Conservation (phyloP, 768 basidiomycete genomes). For the Gyrodon lividus region DNA sequence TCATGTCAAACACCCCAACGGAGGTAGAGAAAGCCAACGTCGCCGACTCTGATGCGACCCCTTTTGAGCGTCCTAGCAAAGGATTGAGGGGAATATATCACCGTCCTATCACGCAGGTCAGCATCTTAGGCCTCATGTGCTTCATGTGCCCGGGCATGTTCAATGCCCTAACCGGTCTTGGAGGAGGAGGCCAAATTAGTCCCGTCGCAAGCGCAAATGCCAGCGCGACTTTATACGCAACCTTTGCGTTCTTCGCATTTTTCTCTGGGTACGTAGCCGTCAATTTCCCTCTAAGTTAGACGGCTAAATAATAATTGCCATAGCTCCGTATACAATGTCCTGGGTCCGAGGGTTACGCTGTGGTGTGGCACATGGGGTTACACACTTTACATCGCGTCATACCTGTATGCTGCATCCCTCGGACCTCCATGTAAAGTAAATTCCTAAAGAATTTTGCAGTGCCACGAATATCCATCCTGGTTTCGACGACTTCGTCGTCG, state of each 20-base stretch:
- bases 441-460: too few relatives aligned
- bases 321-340: slow-evolving; percentile 46
- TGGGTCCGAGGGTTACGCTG: slow-evolving; percentile 51
- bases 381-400: slow-evolving; percentile 46
- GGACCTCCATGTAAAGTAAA: too few relatives aligned
- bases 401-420: slow-evolving; percentile 34
- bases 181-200: slow-evolving; percentile 76
- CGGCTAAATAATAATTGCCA: too few relatives aligned
- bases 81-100: slow-evolving; percentile 57
- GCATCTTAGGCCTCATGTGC: slow-evolving; percentile 61
- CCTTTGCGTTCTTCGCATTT: slow-evolving; percentile 63
- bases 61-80: slow-evolving; percentile 47
- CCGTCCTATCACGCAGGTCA: slow-evolving; percentile 44
- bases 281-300: too few relatives aligned
- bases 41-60: too few relatives aligned
- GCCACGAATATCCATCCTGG: slow-evolving; percentile 40
- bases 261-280: slow-evolving; percentile 57
- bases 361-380: slow-evolving; percentile 53
- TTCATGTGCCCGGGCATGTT: slow-evolving; percentile 69
- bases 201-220: slow-evolving; percentile 65
- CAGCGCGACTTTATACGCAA: slow-evolving; percentile 63
- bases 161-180: slow-evolving; percentile 78
- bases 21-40: too few relatives aligned
- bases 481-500: slow-evolving; percentile 44
- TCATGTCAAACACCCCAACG: too few relatives aligned